Percentiles rank a stretch among this genome's conserved stretches.
Conservation (phyloP, 108 stramenopile genomes). For the Licmophora abbreviata region DNA sequence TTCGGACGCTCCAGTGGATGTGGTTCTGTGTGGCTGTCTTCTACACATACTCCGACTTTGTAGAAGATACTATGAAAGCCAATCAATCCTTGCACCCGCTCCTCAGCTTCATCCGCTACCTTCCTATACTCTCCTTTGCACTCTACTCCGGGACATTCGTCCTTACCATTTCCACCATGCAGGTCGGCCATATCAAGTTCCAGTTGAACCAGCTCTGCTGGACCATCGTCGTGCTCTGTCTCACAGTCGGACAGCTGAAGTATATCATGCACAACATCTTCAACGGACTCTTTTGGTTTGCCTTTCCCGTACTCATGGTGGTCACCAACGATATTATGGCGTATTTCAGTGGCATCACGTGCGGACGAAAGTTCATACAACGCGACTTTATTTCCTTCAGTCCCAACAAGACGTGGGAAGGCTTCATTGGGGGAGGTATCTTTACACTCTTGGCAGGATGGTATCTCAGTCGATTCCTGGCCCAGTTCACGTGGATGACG, state of each 20-base stretch:
- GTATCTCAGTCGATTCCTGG: constrained; percentile 75
- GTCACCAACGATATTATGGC: constrained; percentile 96
- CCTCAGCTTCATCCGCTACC: constrained; percentile 29
- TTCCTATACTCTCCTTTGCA: constrained; percentile 56
- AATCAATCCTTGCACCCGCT: constrained; percentile 55
- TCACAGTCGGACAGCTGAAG: constrained; percentile 91
- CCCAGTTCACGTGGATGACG: constrained; percentile 81
- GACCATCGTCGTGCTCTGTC: constrained; percentile 89
- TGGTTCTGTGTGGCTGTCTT: constrained; percentile 92
- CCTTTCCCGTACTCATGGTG: constrained; percentile 88
- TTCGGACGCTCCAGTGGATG: constrained; percentile 96
- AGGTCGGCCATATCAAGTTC: constrained; percentile 85
- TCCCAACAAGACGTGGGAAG: constrained; percentile 99
- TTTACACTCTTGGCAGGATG: constrained; percentile 87
- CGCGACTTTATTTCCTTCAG: constrained; percentile 81
- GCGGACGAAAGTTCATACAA: constrained; percentile 89
- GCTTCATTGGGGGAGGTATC: constrained; percentile 87
- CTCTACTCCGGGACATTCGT: constrained; percentile 86
- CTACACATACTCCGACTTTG: constrained; percentile 83
- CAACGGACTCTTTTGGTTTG: constrained; percentile 98
- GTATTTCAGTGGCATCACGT: constrained; percentile 87
- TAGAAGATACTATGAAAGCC: constrained; percentile 52
- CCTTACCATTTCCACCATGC: constrained; percentile 88
- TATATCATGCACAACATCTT: constrained; percentile 95
- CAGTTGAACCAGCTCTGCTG: constrained; percentile 96